Evolutionary conservation across 1,139 yeast genomes (phyloP).

Genomic region (Zygosaccharomyces sapae): DNA sequence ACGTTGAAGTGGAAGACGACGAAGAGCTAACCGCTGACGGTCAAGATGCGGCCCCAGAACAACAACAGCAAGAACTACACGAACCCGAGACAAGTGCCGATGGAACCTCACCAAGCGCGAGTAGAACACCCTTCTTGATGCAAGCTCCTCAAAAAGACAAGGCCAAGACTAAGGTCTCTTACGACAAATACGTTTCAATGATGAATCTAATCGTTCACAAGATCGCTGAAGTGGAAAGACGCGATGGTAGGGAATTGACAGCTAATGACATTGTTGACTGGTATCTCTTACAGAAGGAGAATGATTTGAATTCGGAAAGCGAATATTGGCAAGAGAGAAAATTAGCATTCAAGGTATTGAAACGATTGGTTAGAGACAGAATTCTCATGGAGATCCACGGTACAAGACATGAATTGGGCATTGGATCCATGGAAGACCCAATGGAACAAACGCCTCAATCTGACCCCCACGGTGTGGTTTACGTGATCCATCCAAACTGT

Average conservation of each 20-base stretch:
- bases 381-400: conserved; percentile 79
- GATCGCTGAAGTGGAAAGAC: conserved; percentile 51
- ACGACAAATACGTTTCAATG: conserved; percentile 81
- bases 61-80: conserved; percentile 20
- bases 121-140: conserved; percentile 1
- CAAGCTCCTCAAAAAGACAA: conserved; percentile 9
- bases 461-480: conserved; percentile 42
- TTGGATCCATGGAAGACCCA: conserved; percentile 24
- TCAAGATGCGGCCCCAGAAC: conserved; percentile 18
- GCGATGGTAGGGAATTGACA: conserved; percentile 60
- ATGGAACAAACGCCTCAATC: conserved; percentile 32
- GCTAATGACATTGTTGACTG: conserved; percentile 70
- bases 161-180: conserved; percentile 57
- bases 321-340: conserved; percentile 69
- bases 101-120: not conserved
- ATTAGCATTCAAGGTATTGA: conserved; percentile 74
- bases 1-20: conserved; percentile 76
- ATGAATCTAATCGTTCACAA: conserved; percentile 74
- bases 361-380: conserved; percentile 79
- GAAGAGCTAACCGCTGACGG: conserved; percentile 56
- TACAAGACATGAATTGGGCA: conserved; percentile 42
- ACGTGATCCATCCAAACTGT: conserved; percentile 88
- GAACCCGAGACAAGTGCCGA: not conserved
- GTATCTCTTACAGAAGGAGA: conserved; percentile 76
- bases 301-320: conserved; percentile 62